Conservation (phyloP, 2,329 filamentous ascomycete genomes). For the Cladosporium sp. region DNA sequence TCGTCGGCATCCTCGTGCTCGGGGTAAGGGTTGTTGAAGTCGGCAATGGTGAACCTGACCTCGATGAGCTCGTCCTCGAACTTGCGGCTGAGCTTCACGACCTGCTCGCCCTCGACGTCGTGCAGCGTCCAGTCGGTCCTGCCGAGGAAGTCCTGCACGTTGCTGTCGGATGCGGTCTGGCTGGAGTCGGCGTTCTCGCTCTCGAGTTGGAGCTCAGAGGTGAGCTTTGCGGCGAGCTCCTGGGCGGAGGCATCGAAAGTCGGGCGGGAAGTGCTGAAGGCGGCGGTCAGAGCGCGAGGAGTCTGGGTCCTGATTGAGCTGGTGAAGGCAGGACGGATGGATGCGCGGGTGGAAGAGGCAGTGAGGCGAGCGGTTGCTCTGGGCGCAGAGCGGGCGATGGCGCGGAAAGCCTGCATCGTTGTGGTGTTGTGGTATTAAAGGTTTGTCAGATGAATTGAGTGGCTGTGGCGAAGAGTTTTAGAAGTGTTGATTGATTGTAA, state of each 20-base stretch:
- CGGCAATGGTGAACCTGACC: constrained; percentile 78
- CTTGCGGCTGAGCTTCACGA: constrained; percentile 76
- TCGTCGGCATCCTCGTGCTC: constrained; percentile 52
- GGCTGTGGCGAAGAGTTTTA: not conserved
- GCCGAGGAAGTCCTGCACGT: constrained; percentile 78
- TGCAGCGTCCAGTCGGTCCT: constrained; percentile 72
- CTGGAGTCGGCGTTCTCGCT: constrained; percentile 58
- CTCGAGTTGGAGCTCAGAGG: constrained; percentile 80
- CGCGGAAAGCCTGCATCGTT: constrained; percentile 44
- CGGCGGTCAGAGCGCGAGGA: constrained; percentile 11
- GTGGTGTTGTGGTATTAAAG: not conserved
- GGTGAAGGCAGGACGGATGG: constrained; percentile 31
- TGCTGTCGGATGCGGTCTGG: constrained; percentile 55
- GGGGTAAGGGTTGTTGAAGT: constrained; percentile 58
- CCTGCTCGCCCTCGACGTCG: constrained; percentile 80
- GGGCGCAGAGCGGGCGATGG: constrained; percentile 42
- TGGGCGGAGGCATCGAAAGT: constrained; percentile 56
- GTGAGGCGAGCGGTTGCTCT: constrained; percentile 39
- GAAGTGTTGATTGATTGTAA: not conserved
- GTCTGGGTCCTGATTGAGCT: constrained; percentile 11
- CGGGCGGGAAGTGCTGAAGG: constrained; percentile 41
- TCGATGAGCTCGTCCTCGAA: constrained; percentile 86
- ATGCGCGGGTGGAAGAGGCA: constrained; percentile 34
- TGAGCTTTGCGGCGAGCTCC: constrained; percentile 82
- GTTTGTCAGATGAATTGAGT: not conserved